These are phyloP conservation scores for Rhizophagus clarus DNA, from an alignment of 192 early-diverging fungal species.

Conservation along the genomic window DNA sequence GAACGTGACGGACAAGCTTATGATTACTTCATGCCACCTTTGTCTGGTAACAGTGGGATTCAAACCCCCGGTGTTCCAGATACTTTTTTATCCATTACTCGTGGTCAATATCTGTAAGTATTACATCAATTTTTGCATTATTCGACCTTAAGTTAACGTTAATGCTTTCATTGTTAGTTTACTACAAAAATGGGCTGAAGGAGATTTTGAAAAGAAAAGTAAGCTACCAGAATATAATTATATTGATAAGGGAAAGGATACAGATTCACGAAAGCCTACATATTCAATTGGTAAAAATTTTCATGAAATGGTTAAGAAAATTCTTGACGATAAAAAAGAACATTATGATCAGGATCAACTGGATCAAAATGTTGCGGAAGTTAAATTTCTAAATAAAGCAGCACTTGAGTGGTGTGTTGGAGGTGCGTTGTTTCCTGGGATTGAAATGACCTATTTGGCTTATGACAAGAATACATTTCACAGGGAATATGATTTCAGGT, in stretches of 20 bases:
- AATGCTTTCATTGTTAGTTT: conserved; percentile 5
- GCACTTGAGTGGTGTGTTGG: conserved; percentile 16
- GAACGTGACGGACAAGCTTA: conserved; percentile 21
- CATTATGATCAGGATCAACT: too few species aligned
- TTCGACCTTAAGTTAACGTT: background rate
- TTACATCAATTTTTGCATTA: background rate
- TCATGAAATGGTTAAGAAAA: too few species aligned
- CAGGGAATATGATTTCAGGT: conserved; percentile 14
- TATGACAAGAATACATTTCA: conserved; percentile 13
- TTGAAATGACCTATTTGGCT: conserved; percentile 24
- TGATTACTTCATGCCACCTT: conserved; percentile 26
- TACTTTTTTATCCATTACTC: conserved; percentile 20
- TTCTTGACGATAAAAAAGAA: too few species aligned
- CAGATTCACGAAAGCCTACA: too few species aligned
- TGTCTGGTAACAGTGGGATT: conserved; percentile 24
- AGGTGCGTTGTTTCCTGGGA: conserved; percentile 20
- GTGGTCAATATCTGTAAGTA: conserved; percentile 28
- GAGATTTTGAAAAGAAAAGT: background rate
- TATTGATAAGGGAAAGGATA: conserved; percentile 4
- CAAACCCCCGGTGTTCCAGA: background rate
- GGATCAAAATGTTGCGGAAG: background rate
- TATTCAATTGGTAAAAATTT: too few species aligned
- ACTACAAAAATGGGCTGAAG: conserved; percentile 10
- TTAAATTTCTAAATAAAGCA: conserved; percentile 11
- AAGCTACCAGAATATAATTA: background rate